Base-by-base conservation (phyloP, 257 asterid genomes). In the Penstemon eatonii region DNA sequence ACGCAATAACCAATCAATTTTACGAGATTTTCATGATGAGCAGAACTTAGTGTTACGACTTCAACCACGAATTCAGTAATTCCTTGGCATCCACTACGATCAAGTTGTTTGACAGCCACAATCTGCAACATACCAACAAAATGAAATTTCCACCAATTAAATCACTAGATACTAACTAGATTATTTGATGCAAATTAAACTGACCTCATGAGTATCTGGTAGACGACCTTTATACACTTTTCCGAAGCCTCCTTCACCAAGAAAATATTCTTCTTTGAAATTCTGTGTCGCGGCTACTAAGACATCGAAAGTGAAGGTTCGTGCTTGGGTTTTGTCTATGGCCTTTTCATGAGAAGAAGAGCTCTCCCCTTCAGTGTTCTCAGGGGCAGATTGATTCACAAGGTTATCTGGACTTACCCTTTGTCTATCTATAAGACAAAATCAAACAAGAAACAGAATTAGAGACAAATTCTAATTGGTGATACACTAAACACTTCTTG, bases 231-330 rank as follows among this genome's bases (percentile, higher is more conserved):
- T 82, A 68, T 79, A 82, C 18, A 84, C 90, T 77, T 64, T 81
- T 45, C 90, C 90, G 10, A 84, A 85, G 10, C 90, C 90, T 55
- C 90, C 90, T 72, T 83, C 84, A 0, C 90, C 90, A 4, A 85
- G 75, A 44, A 80, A 76, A 40, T 78, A 56, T 8, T 76, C 84
- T 2, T 51, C 58, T 67, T 67, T 80, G 55, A 85, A 85, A 68
- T 70, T 65, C 52, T 85, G 78, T 0, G 86, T 82, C 9, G 86
- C 88, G 2, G 73, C 70, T 13, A 41, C 72, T 66, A 85, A 75
- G 12, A 55, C 66, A 5, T 56, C 65, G 7, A 70, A 74, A 13
- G 43, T 66, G 18, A 85, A 85, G 6, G 76, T 78, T 55, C 82
- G 64, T 0, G 84, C 80, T 39, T 73, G 41, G 56, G 45, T 25